phyloP scores from a whole-genome alignment of 768 basidiomycete species.

The Rhodocollybia butyracea region DNA sequence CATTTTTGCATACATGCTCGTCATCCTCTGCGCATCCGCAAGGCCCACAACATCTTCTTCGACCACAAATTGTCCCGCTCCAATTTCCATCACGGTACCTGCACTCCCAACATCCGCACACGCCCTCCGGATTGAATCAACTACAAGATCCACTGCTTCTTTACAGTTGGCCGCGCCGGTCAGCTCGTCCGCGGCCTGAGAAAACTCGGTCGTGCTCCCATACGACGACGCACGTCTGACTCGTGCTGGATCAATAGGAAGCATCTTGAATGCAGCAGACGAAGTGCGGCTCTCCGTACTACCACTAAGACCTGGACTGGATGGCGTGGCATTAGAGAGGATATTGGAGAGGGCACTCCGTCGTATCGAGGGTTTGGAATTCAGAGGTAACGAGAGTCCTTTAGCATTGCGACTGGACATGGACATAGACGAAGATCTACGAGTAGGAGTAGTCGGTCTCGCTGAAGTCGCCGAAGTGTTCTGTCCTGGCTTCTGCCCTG shows the following conservation, averaged over 20 bases:
- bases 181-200: constrained; percentile 55
- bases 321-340: background rate
- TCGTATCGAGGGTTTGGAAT: background rate
- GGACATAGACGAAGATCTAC: background rate
- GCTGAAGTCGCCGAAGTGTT: background rate
- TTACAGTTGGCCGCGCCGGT: constrained; percentile 63
- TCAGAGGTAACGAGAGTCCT: constrained; percentile 33
- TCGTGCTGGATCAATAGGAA: constrained; percentile 67
- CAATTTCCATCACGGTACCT: background rate
- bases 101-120: constrained; percentile 60
- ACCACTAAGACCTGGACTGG: background rate
- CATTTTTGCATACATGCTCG: constrained; percentile 86
- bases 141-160: constrained; percentile 74
- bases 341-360: constrained; percentile 6
- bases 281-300: constrained; percentile 27
- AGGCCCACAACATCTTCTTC: constrained; percentile 83
- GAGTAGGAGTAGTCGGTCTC: background rate
- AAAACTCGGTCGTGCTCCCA: constrained; percentile 38
- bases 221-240: constrained; percentile 42
- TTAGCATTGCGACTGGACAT: background rate
- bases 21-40: constrained; percentile 80
- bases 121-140: constrained; percentile 63
- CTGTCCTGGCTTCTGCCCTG: background rate
- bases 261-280: constrained; percentile 76
- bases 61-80: constrained; percentile 45